These are phyloP conservation scores for Cynanchum wilfordii DNA, from an alignment of 257 asterid species.

Conservation along the genomic window DNA sequence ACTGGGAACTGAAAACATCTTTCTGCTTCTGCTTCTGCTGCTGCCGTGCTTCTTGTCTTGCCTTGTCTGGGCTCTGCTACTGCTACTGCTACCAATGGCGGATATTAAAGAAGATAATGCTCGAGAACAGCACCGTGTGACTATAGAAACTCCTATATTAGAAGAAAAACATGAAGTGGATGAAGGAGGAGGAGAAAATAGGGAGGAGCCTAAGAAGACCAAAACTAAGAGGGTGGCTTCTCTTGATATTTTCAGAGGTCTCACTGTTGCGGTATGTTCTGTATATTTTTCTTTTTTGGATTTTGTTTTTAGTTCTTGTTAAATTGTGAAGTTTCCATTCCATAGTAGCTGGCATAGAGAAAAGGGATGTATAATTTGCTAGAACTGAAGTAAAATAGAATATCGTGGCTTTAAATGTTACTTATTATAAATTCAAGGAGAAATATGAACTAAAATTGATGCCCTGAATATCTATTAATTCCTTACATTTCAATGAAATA, in stretches of 20 bases:
- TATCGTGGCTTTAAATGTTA: not conserved
- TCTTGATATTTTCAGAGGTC: slow-evolving; percentile 74
- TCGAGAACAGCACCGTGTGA: slow-evolving; percentile 25
- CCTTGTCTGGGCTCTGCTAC: too few relatives aligned
- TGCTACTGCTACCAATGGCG: slow-evolving; percentile 25
- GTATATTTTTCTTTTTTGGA: not conserved
- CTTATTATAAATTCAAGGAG: not conserved
- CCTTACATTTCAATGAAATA: not conserved
- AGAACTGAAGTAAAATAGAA: not conserved
- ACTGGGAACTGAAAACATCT: not conserved
- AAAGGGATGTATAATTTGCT: not conserved
- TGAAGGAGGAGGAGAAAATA: slow-evolving; percentile 2
- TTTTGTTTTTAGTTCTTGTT: not conserved
- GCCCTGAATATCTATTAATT: not conserved
- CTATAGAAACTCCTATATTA: slow-evolving; percentile 30
- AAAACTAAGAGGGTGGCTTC: slow-evolving; percentile 58
- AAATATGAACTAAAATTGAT: not conserved
- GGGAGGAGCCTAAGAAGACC: slow-evolving; percentile 10
- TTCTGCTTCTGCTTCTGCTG: not conserved
- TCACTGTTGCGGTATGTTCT: slow-evolving; percentile 55
- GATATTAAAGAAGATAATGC: slow-evolving; percentile 34
- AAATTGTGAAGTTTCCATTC: not conserved
- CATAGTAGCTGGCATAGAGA: not conserved
- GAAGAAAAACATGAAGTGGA: not conserved
- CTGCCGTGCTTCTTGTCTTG: too few relatives aligned